Conservation (phyloP, 495 filamentous ascomycete genomes). For the Geoglossum glabrum region DNA sequence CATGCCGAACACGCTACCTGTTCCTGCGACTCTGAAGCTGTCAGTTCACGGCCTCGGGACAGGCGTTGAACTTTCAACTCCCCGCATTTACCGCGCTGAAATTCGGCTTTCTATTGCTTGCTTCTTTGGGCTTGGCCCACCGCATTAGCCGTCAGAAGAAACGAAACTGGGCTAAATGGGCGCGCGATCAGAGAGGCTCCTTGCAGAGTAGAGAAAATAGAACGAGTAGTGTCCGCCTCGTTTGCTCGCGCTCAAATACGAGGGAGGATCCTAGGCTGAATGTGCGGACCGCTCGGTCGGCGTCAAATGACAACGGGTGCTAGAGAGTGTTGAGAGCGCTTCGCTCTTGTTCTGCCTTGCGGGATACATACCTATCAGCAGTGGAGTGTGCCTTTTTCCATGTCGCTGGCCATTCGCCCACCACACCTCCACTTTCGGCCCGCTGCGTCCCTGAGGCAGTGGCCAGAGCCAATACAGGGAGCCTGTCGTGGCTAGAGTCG, state of each 20-base stretch:
- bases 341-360: background rate
- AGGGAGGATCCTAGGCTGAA: too few relatives aligned
- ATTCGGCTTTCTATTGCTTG: background rate
- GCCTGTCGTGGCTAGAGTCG: background rate
- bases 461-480: background rate
- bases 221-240: background rate
- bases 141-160: background rate
- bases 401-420: background rate
- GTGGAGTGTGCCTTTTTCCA: background rate
- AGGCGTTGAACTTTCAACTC: background rate
- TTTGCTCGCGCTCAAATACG: too few relatives aligned
- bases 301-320: background rate
- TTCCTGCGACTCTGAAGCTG: background rate
- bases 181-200: too few relatives aligned
- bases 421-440: background rate
- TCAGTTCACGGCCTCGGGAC: background rate
- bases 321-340: background rate
- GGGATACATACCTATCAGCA: background rate
- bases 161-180: background rate
- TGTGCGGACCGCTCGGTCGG: background rate
- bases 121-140: background rate
- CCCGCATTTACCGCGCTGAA: slow-evolving; percentile 2
- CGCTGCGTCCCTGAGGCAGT: background rate
- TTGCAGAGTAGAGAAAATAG: too few relatives aligned
- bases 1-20: too few relatives aligned